These are phyloP conservation scores for Wickerhamomyces strasburgensis DNA, from an alignment of 805 yeast species.

Conservation along the genomic window DNA sequence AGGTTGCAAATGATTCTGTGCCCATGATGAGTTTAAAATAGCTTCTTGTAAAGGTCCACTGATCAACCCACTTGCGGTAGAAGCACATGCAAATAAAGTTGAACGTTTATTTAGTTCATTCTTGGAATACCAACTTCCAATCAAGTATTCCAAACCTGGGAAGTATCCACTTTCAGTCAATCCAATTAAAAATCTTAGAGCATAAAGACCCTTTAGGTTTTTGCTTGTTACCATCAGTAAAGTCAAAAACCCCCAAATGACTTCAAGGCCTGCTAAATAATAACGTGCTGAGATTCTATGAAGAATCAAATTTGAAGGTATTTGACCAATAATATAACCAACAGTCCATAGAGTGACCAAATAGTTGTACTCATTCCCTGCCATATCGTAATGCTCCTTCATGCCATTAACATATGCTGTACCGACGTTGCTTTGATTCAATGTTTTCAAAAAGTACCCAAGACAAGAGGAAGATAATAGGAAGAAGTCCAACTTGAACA, in stretches of 20 bases:
- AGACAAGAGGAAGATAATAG: conserved; percentile 4
- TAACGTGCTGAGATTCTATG: conserved; percentile 33
- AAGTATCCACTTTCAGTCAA: conserved; percentile 40
- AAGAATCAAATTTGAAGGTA: conserved; percentile 38
- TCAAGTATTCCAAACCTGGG: conserved; percentile 19
- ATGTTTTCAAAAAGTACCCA: conserved; percentile 8
- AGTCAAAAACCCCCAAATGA: conserved; percentile 38
- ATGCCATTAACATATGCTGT: conserved; percentile 19
- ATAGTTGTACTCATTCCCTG: conserved; percentile 38
- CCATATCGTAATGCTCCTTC: conserved; percentile 37
- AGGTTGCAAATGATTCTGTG: conserved; percentile 22
- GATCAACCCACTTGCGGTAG: conserved; percentile 28
- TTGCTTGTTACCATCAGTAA: conserved; percentile 5
- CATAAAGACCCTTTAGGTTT: conserved; percentile 24
- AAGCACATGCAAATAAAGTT: conserved; percentile 26
- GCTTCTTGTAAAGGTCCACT: conserved; percentile 33
- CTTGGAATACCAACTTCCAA: conserved; percentile 29
- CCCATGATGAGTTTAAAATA: conserved; percentile 22
- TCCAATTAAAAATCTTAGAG: conserved; percentile 33
- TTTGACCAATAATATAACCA: conserved; percentile 45
- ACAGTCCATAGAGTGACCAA: conserved; percentile 39
- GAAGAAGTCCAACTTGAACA: conserved; percentile 6
- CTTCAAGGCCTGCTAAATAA: conserved; percentile 38
- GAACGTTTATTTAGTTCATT: conserved; percentile 30
- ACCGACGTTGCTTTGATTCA: conserved; percentile 24